phyloP scores from a whole-genome alignment of 2,329 filamentous ascomycete species.

The Ceratocystis albifundus region DNA sequence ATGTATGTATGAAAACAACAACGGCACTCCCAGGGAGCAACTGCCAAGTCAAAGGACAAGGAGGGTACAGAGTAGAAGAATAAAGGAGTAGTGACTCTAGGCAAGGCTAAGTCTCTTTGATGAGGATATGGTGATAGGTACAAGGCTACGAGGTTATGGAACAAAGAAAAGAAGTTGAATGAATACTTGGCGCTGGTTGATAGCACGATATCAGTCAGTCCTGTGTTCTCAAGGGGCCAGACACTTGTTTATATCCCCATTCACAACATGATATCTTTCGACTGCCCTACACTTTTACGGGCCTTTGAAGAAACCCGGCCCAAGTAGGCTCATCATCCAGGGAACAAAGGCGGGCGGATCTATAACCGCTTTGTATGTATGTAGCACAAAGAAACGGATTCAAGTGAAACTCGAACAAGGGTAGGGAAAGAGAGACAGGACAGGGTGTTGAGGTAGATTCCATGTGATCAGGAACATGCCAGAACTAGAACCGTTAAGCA shows the following conservation, averaged over 20 bases:
- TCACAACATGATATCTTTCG: slow-evolving; percentile 21
- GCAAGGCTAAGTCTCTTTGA: background rate
- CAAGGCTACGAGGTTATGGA: background rate
- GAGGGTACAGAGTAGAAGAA: background rate
- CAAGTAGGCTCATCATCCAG: slow-evolving; percentile 24
- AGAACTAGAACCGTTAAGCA: background rate
- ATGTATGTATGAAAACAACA: background rate
- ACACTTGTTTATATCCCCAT: background rate
- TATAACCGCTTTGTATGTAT: background rate
- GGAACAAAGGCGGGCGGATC: slow-evolving; percentile 17
- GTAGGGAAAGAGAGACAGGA: background rate
- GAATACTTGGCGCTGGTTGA: background rate
- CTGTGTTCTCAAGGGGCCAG: background rate
- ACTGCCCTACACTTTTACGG: background rate
- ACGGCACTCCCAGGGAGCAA: background rate
- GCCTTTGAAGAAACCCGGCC: background rate
- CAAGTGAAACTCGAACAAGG: slow-evolving; percentile 5
- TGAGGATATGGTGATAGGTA: background rate
- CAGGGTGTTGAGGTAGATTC: background rate
- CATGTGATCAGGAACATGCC: background rate
- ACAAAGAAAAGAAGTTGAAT: slow-evolving; percentile 1
- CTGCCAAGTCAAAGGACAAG: background rate
- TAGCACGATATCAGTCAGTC: background rate
- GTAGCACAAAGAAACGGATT: slow-evolving; percentile 1
- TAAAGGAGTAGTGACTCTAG: background rate